These are phyloP conservation scores for Croton laevigatus DNA, from an alignment of 441 rosid species.

Conservation along the genomic window DNA sequence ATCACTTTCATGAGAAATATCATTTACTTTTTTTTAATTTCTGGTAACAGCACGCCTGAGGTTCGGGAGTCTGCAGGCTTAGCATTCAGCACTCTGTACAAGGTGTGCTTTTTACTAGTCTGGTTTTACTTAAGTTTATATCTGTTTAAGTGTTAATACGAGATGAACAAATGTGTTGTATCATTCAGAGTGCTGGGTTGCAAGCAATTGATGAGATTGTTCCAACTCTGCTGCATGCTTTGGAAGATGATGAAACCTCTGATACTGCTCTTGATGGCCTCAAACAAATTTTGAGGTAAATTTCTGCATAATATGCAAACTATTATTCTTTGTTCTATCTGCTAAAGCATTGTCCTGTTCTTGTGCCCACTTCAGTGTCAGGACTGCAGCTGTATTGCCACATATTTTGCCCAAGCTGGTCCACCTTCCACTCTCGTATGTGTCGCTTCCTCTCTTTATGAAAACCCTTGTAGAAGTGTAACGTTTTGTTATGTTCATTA, in stretches of 20 bases:
- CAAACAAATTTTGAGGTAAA: conserved; percentile 93
- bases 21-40: conserved; percentile 17
- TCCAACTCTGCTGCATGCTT: conserved; percentile 91
- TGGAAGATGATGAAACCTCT: conserved; percentile 92
- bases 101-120: conserved; percentile 46
- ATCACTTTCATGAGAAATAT: neutral
- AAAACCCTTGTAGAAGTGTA: neutral
- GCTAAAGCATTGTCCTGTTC: neutral
- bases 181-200: conserved; percentile 93
- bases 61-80: conserved; percentile 99
- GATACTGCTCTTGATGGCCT: conserved; percentile 98
- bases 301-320: conserved; percentile 8
- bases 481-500: conserved; percentile 5
- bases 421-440: conserved; percentile 94
- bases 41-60: conserved; percentile 61
- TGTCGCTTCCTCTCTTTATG: conserved; percentile 25
- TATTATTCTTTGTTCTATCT: neutral
- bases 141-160: conserved; percentile 10
- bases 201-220: conserved; percentile 99
- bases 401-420: conserved; percentile 98
- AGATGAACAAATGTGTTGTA: conserved; percentile 10
- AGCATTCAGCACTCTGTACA: conserved; percentile 98
- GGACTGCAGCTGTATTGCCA: conserved; percentile 97
- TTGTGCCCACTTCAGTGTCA: conserved; percentile 61
- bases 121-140: conserved; percentile 14